These are phyloP conservation scores for Ganoderma resinaceum DNA, from an alignment of 1,284 basidiomycete genomes.

Conservation along the genomic window DNA sequence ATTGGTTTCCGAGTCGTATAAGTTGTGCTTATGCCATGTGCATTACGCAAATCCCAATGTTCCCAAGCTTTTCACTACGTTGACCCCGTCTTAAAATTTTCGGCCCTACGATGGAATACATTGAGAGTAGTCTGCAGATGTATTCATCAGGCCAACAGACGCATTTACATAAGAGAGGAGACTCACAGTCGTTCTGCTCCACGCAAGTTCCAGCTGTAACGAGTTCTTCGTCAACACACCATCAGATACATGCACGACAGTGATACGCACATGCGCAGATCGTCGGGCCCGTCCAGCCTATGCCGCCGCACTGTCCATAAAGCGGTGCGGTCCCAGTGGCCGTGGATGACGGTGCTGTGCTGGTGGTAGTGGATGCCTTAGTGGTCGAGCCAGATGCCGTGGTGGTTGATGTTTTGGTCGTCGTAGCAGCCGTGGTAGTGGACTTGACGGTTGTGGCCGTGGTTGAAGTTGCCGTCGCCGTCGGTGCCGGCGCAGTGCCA, in stretches of 20 bases:
- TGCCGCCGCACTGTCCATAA: constrained; percentile 58
- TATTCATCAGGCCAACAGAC: constrained; percentile 1
- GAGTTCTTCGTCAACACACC: neutral
- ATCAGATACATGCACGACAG: neutral
- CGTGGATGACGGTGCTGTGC: constrained; percentile 37
- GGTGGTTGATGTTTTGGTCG: constrained; percentile 7
- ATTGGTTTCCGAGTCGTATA: neutral
- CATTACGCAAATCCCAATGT: neutral
- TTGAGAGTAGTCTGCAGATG: constrained; percentile 51
- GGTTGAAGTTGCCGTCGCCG: constrained; percentile 37
- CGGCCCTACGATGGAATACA: constrained; percentile 43
- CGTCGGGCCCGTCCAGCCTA: constrained; percentile 53
- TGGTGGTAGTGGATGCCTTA: constrained; percentile 23
- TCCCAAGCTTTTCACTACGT: neutral
- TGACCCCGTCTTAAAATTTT: too few species aligned
- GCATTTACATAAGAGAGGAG: neutral
- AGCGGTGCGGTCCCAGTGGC: constrained; percentile 32
- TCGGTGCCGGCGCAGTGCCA: constrained; percentile 47
- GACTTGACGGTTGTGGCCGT: constrained; percentile 20
- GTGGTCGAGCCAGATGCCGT: constrained; percentile 42
- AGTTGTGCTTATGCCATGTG: neutral
- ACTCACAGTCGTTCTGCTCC: constrained; percentile 51
- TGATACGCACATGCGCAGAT: constrained; percentile 41
- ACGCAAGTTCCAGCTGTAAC: constrained; percentile 46
- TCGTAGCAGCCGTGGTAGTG: constrained; percentile 37